Evolutionary conservation across 768 basidiomycete species (phyloP), one percentile per base, ranked within the genome.

Genomic region (Macrolepiota fuliginosa): DNA sequence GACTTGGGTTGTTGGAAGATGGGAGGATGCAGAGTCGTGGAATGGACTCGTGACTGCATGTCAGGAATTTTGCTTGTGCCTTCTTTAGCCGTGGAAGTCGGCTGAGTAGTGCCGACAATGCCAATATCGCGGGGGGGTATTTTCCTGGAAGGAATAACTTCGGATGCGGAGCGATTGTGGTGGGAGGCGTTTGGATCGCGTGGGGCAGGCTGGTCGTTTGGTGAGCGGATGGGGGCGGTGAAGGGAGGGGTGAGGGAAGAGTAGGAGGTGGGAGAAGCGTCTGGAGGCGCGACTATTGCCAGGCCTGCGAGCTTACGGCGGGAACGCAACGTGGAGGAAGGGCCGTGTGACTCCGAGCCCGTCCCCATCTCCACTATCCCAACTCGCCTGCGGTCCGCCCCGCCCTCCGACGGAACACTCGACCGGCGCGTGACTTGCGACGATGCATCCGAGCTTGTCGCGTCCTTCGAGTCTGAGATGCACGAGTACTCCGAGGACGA

Each of bases 201-300:
- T 47, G 9, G 32, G 29, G 19, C 24, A 19, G 7, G 15, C 17
- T 25, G 47, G 22, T 49, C 22, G 7, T 49, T 13, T 54, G 19
- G 12, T 1, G 58, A 51, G 37, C n/a, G 25, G 25, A 51, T 76
- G 66, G 86, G 84, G 12, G 81, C 79, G 29, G 81, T 76, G 22
- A 79, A 70, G 13, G 84, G 84, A 58, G 84, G 82, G 4, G 82
- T 77, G 50, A 87, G 75, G 57, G 81, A 79, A 29, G 83, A 77
- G 67, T 86, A 84, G 13, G 79, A 73, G 50, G 70, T 75, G 15
- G 81, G 79, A 9, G 84, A 79, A 64, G 85, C 86, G 71, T 90
- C 90, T 40, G 89, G 88, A 54, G 89, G 90, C 56, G 87, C 87
- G 62, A 91, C 85, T 64, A 91, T 77, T 56, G 89, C 85, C 25